Base-by-base conservation (phyloP, 2,329 filamentous ascomycete species). In the Trichocomaceae sp. region DNA sequence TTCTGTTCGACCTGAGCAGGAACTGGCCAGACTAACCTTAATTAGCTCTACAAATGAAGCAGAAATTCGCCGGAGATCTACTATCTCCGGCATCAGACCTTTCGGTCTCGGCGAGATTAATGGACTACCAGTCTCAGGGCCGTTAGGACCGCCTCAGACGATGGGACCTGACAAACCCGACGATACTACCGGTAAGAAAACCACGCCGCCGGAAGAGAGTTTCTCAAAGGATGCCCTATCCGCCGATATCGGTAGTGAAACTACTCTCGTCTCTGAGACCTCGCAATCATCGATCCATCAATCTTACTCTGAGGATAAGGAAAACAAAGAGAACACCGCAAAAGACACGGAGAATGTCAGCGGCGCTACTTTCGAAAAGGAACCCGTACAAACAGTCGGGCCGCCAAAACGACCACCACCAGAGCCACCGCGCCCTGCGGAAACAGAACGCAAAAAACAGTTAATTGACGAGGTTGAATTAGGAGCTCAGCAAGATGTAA, bases 401-500 rank as follows among this genome's bases (percentile, higher is more conserved):
- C 70, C 69, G 33, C 74, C 77, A 35, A 71, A 70, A 47, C 72
- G 76, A 35, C 79, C 80, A 26, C 83, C 83, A 41, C 82, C 83
- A 49, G 72, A 85, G 8, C 83, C 82, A 31, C 81, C 82, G 41
- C 72, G 81, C 47, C 73, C 78, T 58, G 63, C 69, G 4, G 63
- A 69, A 52, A 42, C 61, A 13, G 67, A 72, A 37, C 61, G 61
- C 5, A 62, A 70, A 56, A 69, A 69, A 53, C 67, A 69, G 50
- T 63, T 68, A 52, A 66, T 79, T 20, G 75, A 78, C 35, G 75
- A 79, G 53, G 76, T 83, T 5, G 77, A 83, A 61, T 75, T 80
- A 42, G 80, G 80, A 17, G 80, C 89, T 33, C 93, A 99, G 66
- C 91, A 99, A 72, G 93, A 99, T 71, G 92, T 96, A 4, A 90